Evolutionary conservation across 1,284 basidiomycete genomes (phyloP), one percentile per base, ranked within the genome.

Genomic region (Pseudozyma sp.): DNA sequence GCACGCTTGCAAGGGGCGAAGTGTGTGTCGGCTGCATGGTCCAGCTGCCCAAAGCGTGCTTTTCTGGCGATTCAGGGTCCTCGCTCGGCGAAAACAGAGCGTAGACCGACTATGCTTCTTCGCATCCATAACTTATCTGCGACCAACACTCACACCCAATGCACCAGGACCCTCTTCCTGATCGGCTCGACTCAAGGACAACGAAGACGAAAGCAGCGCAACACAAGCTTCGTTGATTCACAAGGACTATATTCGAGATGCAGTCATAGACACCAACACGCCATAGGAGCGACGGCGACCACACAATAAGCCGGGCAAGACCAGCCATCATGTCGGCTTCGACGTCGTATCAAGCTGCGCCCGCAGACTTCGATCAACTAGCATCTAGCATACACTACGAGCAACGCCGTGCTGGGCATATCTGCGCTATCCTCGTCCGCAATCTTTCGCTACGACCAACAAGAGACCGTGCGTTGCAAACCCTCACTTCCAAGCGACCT

Each of bases 401-500:
- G 35, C 71, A 70, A 57, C 56, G 63, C 34, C 72, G 72, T 16
- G 56, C 67, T 21, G 63, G 63, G 3, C 63, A 75, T 9, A 66
- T 70, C 7, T 75, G 63, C 31, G 55, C 72, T 39, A 61, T 75
- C 13, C 59, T 75, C 9, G 55, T 75, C 1, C 67, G 72, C 56
- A 75, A 75, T 36, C 60, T 75, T 7, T 66, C 72, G 3, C 57
- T 75, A 8, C 56, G 68, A 8, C 72, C 72, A 1, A 75, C 68
- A 6, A 48, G 72, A 39, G 72, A 75, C 21, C 59, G 72, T 14
- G 72, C 68, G 3, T 54, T 75, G 0, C 70, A 73, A 21, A 68
- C 70, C 31, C 64, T 73, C 38, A 59, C 64, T 25, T 68, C 60
- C 5, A 63, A 59, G 40, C 49, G 70, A 53, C 56, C 60, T 8